A percentile compares a stretch with the other conserved stretches of the same genome.
These are phyloP conservation scores for Xylaria sp. DNA, from an alignment of 2,329 filamentous ascomycete genomes.

Conservation along the genomic window DNA sequence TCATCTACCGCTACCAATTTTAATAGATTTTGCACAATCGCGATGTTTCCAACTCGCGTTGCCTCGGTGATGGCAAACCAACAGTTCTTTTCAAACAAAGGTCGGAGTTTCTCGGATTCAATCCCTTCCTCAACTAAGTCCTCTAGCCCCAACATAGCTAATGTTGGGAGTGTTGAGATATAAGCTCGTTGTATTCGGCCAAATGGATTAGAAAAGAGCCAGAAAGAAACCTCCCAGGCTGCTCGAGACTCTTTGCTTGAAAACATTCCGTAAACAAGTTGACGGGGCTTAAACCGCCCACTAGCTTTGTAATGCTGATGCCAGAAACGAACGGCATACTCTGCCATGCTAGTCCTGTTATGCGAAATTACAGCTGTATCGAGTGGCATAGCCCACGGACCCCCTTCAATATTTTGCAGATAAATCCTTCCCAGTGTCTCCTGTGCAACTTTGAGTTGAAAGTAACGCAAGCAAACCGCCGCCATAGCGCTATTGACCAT, in stretches of 20 bases:
- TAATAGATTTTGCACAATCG: not conserved
- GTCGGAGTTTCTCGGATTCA: not conserved
- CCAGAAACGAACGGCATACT: constrained; percentile 5
- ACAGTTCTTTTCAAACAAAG: not conserved
- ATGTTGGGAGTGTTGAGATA: not conserved
- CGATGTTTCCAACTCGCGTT: not conserved
- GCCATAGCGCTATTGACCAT: not conserved
- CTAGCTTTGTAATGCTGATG: not conserved
- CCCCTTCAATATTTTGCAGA: not conserved
- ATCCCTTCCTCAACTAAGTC: not conserved
- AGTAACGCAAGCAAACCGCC: not conserved
- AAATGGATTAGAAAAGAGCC: not conserved
- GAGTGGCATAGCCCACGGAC: not conserved
- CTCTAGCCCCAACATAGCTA: not conserved
- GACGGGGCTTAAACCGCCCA: not conserved
- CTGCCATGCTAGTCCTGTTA: not conserved
- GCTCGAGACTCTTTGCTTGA: not conserved
- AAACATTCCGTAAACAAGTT: not conserved
- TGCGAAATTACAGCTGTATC: not conserved
- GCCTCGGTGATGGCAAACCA: constrained; percentile 1
- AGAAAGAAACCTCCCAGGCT: constrained; percentile 3
- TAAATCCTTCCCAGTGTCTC: not conserved
- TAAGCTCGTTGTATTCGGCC: not conserved
- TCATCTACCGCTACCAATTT: not conserved
- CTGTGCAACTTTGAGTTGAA: not conserved